phyloP scores from a whole-genome alignment of 2,329 filamentous ascomycete genomes.

The Hypoxylon sp. region DNA sequence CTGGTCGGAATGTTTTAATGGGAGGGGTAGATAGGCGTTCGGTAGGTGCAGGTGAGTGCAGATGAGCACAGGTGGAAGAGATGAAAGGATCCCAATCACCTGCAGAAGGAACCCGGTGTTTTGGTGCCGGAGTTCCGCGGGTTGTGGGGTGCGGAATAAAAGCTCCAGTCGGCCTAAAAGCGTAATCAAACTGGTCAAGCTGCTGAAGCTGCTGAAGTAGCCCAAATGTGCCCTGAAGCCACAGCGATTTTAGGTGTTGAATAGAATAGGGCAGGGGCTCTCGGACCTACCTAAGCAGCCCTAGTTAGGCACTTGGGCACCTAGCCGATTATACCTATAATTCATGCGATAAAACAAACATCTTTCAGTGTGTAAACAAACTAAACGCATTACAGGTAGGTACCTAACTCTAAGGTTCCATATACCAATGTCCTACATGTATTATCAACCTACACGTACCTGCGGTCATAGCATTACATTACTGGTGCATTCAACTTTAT shows the following conservation, averaged over 20 bases:
- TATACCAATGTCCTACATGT: neutral
- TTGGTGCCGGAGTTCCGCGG: slow-evolving; percentile 45
- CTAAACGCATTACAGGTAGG: neutral
- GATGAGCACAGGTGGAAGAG: slow-evolving; percentile 15
- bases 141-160: slow-evolving; percentile 34
- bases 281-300: neutral
- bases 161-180: slow-evolving; percentile 21
- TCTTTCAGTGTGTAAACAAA: slow-evolving; percentile 6
- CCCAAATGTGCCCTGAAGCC: slow-evolving; percentile 21
- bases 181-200: slow-evolving; percentile 4
- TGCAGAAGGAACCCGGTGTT: slow-evolving; percentile 40
- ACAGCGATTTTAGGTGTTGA: slow-evolving; percentile 12
- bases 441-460: neutral
- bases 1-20: slow-evolving; percentile 37
- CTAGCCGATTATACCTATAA: slow-evolving; percentile 11
- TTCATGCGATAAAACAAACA: slow-evolving; percentile 20
- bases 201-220: neutral
- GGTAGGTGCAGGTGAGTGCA: slow-evolving; percentile 24
- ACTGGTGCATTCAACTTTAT: slow-evolving; percentile 4
- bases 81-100: slow-evolving; percentile 38
- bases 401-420: too few relatives aligned
- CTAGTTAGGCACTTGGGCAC: neutral
- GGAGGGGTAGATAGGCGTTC: slow-evolving; percentile 25
- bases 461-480: slow-evolving; percentile 12
- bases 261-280: neutral